These are phyloP conservation scores for Arabidopsis suecica DNA, from an alignment of 345 rosid species.

Conservation along the genomic window DNA sequence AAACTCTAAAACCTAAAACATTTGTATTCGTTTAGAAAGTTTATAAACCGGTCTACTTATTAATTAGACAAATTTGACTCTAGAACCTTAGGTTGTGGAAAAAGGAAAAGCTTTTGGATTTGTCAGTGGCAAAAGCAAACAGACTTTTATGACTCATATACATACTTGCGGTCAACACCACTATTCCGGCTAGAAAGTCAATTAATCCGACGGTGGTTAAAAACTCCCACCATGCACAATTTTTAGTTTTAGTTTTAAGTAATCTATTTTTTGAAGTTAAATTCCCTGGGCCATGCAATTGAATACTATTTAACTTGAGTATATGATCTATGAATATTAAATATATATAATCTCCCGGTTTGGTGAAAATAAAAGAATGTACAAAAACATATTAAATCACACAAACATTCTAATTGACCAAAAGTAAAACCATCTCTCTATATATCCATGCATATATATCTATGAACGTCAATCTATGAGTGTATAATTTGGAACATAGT, in stretches of 20 bases:
- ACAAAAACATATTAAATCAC: constrained; percentile 23
- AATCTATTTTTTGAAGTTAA: background rate
- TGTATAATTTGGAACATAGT: constrained; percentile 9
- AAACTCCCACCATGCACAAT: constrained; percentile 6
- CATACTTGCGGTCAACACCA: constrained; percentile 24
- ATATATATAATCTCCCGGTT: constrained; percentile 10
- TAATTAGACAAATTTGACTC: constrained; percentile 17
- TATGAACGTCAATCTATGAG: background rate
- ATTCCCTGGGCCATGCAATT: background rate
- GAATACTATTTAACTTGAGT: constrained; percentile 9
- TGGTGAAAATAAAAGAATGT: constrained; percentile 32
- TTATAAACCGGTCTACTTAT: background rate
- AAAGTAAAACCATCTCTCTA: background rate
- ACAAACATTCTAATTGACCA: constrained; percentile 23
- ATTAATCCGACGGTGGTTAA: constrained; percentile 36
- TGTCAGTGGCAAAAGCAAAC: constrained; percentile 35
- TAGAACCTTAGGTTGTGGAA: constrained; percentile 27
- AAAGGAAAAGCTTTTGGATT: constrained; percentile 1
- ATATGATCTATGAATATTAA: background rate
- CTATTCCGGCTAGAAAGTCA: constrained; percentile 2
- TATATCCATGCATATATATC: background rate
- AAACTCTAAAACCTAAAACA: background rate
- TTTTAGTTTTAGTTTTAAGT: background rate
- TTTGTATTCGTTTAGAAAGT: background rate
- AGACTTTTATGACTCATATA: constrained; percentile 19